Evolutionary conservation across 352 stramenopile genomes (phyloP).

Genomic region (Thraustochytrium sp.): DNA sequence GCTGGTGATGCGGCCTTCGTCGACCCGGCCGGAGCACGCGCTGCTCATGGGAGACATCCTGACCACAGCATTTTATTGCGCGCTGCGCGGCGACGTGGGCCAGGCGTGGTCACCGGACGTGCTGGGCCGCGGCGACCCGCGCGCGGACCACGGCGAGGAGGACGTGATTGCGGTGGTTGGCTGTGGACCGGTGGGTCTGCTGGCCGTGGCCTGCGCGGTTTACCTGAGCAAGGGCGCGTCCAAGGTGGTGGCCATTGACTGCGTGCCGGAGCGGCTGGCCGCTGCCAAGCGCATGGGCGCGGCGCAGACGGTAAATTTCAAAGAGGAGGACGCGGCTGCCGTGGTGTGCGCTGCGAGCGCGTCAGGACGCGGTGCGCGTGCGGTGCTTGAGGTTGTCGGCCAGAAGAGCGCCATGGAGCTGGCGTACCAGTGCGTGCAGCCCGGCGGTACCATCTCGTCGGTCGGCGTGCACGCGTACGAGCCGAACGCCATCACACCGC

Average conservation of each 20-base stretch:
- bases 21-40: conserved; percentile 61
- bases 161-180: conserved; percentile 19
- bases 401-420: conserved; percentile 14
- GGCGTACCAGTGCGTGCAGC: conserved; percentile 5
- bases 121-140: background rate
- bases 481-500: conserved; percentile 3
- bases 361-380: background rate
- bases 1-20: conserved; percentile 61
- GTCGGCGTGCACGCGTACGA: conserved; percentile 34
- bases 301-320: background rate
- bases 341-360: background rate
- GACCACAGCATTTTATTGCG: conserved; percentile 59
- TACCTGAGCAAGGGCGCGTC: background rate
- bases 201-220: background rate
- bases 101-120: background rate
- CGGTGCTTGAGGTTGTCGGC: conserved; percentile 36
- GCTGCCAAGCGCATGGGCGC: background rate
- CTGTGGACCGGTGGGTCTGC: conserved; percentile 35
- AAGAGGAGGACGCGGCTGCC: background rate
- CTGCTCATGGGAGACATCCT: conserved; percentile 63
- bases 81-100: conserved; percentile 57
- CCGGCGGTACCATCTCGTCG: conserved; percentile 22
- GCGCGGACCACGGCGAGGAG: background rate
- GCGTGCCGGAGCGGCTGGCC: background rate
- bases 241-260: conserved; percentile 3